Evolutionary conservation across 2,329 filamentous ascomycete species (phyloP), one percentile per base, ranked within the genome.

Genomic region (Emmonsiellopsis sp.): DNA sequence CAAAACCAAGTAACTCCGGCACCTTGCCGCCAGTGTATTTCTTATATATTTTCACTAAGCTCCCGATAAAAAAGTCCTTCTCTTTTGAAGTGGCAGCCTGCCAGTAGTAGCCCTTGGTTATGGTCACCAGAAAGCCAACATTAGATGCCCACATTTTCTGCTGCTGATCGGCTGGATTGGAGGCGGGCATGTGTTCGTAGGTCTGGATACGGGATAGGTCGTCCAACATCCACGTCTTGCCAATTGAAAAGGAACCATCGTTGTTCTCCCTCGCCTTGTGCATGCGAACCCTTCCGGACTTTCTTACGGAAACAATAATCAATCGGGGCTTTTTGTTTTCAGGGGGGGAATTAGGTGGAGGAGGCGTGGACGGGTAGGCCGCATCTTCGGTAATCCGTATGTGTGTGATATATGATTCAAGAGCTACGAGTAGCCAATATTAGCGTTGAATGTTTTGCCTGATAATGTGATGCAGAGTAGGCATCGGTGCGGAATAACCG

Each of bases 341-440:
- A 8, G 83, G 74, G 7, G 79, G 76, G n/a, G 85, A 82, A 59
- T 86, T 84, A 2, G 89, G 89, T 3, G 93, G 91, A 51, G 93
- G 86, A 35, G 93, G 93, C 38, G 80, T 79, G 20, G 90, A 91
- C 13, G 92, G 90, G 70, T 91, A 85, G 41, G 82, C 79, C 54
- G 85, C 84, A 77, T 89, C 95, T 75, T 98, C 93, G 60, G 82
- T 83, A 64, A 98, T 90, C 65, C 86, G 83, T 63, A 97, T 91
- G 68, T 98, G 93, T 20, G 93, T 98, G 64, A 98, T 98, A 75
- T 98, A 98, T 35, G 90, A 96, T 74, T 98, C 93, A 88, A 86
- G 89, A 64, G 34, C 41, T 50, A 16, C 48, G 53, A 42, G 26
- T 40, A 31, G 38, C 16, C 54, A 50, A 52, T 15, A 60, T 69